Conservation (phyloP, 768 basidiomycete genomes). For the Boletus subcaerulescens region DNA sequence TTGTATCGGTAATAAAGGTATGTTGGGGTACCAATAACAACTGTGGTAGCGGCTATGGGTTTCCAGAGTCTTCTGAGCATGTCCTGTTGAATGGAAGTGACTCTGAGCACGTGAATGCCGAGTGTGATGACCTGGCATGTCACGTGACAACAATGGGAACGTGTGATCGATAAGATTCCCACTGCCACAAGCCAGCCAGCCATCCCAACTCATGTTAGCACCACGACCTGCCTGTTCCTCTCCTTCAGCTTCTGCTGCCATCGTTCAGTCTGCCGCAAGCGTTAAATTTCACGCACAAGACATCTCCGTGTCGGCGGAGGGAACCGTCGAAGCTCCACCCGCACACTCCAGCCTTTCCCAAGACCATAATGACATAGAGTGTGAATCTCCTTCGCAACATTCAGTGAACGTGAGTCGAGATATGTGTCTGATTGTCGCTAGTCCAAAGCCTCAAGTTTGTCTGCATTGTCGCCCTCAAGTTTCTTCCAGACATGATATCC, state of each 20-base stretch:
- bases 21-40: conserved; percentile 53
- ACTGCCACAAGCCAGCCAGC: conserved; percentile 11
- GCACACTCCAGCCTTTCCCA: background rate
- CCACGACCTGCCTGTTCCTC: conserved; percentile 24
- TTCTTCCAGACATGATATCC: conserved; percentile 5
- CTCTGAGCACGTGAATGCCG: too few relatives aligned
- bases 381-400: conserved; percentile 24
- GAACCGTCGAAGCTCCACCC: background rate
- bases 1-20: conserved; percentile 55
- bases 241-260: background rate
- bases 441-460: conserved; percentile 33
- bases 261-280: conserved; percentile 1
- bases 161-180: conserved; percentile 27
- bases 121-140: background rate
- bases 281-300: conserved; percentile 8
- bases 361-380: conserved; percentile 12
- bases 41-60: conserved; percentile 54
- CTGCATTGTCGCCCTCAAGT: conserved; percentile 26
- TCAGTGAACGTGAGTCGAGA: conserved; percentile 37
- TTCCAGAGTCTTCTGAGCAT: conserved; percentile 73
- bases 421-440: conserved; percentile 25
- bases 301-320: conserved; percentile 1
- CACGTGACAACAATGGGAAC: conserved; percentile 17
- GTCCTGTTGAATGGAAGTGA: background rate
- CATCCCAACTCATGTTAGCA: conserved; percentile 19